These are phyloP conservation scores for Aspergillus phoenicis DNA, from an alignment of 2,329 filamentous ascomycete species.

Conservation along the genomic window DNA sequence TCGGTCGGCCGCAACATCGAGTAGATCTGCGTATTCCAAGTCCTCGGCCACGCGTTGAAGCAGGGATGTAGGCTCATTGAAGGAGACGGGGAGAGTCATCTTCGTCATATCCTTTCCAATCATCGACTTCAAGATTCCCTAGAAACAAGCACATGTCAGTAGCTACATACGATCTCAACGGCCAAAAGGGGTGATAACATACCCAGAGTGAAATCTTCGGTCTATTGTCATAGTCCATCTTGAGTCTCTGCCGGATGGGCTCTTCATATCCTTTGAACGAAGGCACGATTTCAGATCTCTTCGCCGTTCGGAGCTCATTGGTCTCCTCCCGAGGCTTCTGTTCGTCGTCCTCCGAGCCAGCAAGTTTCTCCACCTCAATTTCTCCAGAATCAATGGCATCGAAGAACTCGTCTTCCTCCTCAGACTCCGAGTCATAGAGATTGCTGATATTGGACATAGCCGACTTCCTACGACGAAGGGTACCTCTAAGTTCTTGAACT, in stretches of 20 bases:
- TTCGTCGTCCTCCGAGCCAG: conserved; percentile 49
- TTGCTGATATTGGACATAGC: conserved; percentile 71
- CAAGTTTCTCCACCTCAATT: conserved; percentile 68
- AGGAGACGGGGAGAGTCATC: conserved; percentile 97
- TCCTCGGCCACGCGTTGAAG: conserved; percentile 95
- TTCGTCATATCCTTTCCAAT: conserved; percentile 99
- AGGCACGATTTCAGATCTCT: conserved; percentile 66
- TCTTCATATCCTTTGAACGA: conserved; percentile 93
- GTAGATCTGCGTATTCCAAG: conserved; percentile 93
- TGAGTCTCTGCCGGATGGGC: conserved; percentile 74
- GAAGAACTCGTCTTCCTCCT: conserved; percentile 87
- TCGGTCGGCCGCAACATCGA: conserved; percentile 85
- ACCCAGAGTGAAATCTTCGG: conserved; percentile 97
- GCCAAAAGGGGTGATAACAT: conserved; percentile 40
- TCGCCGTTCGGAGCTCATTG: conserved; percentile 50
- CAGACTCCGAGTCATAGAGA: conserved; percentile 73
- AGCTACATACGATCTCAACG: background rate
- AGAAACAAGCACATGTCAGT: conserved; percentile 11
- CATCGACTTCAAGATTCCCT: conserved; percentile 98
- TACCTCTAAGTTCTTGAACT: conserved; percentile 11
- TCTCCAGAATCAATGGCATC: conserved; percentile 94
- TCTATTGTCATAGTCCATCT: conserved; percentile 87
- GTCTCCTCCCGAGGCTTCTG: conserved; percentile 46
- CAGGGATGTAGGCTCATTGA: conserved; percentile 96
- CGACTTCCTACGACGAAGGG: conserved; percentile 62